Evolutionary conservation across 140 eudicot species (phyloP).

Genomic region (Anethum foeniculum): DNA sequence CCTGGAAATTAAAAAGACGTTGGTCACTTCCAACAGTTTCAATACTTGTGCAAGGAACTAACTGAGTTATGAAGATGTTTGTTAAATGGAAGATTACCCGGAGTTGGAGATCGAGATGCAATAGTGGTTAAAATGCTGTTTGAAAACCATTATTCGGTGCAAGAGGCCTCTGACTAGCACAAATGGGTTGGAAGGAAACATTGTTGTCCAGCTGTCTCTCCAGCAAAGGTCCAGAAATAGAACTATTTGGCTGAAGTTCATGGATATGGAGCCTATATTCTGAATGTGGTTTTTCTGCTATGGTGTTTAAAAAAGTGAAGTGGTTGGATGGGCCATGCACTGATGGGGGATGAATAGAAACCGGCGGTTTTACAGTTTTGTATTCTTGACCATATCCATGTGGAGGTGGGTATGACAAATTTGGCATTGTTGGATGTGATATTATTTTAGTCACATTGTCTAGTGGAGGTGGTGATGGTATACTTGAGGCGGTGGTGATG

Average conservation of each 20-base stretch:
- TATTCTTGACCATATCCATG: background rate
- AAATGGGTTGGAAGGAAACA: background rate
- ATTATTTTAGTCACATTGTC: background rate
- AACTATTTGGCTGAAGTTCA: too few relatives aligned
- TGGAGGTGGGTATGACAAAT: background rate
- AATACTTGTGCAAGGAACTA: background rate
- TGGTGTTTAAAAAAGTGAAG: background rate
- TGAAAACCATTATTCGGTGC: too few relatives aligned
- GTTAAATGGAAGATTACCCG: background rate
- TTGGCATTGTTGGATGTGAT: background rate
- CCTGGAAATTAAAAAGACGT: background rate
- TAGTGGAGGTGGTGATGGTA: constrained; percentile 31
- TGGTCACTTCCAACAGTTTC: too few relatives aligned
- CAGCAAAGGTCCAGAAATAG: background rate
- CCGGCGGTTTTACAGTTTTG: background rate
- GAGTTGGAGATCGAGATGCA: background rate
- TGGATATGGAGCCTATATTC: too few relatives aligned
- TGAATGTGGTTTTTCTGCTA: too few relatives aligned
- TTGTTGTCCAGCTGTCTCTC: background rate
- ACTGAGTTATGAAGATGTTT: too few relatives aligned
- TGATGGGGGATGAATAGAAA: background rate
- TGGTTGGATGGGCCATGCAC: background rate
- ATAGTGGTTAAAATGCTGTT: background rate
- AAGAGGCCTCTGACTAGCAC: too few relatives aligned
- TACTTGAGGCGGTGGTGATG: constrained; percentile 35